Evolutionary conservation across 192 early-diverging fungal species (phyloP), one percentile per base, ranked within the genome.

Genomic region (Podila minutissima): DNA sequence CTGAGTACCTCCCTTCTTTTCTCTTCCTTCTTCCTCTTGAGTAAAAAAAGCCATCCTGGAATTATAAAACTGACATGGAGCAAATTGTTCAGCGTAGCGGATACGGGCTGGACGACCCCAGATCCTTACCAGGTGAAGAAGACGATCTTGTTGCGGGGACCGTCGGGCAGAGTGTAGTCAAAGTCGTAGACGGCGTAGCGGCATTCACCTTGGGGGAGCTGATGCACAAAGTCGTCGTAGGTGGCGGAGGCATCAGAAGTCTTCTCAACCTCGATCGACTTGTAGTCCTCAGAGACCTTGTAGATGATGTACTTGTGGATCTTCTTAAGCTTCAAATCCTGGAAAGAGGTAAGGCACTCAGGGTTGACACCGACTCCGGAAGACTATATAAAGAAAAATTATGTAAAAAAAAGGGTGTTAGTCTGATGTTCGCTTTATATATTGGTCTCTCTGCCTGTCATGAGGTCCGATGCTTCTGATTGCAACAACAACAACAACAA

Each of bases 131-230:
- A 98, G 59, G 91, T 59, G 71, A 83, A 92, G 71, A 98, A 98
- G 62, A 95, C 81, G 64, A 98, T 88, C 90, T 96, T 97, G 89
- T 90, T 94, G 84, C 94, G 89, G 48, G 75, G 70, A 53, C 94
- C 94, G 12, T 86, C 91, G 15, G 89, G 58, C 55, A 87, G 88
- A 60, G 85, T 78, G 77, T 88, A 97, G 49, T 94, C 89, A 82
- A 97, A 93, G 83, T 98, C 97, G 73, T 93, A 97, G 13, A 97
- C 91, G 64, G 91, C 94, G 74, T 93, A 98, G 69, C 95, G 93
- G 82, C 95, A 92, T 49, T 92, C 88, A 35, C 87, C 70, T 0
- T 51, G 17, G 32, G 94, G 94, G 29, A 98, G 88, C 2, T 79
- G 28, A 0, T 20, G 46, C 20, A 95, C 33, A 74, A 98, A 98